phyloP scores from a whole-genome alignment of 768 basidiomycete genomes.

The Mycena indigotica region DNA sequence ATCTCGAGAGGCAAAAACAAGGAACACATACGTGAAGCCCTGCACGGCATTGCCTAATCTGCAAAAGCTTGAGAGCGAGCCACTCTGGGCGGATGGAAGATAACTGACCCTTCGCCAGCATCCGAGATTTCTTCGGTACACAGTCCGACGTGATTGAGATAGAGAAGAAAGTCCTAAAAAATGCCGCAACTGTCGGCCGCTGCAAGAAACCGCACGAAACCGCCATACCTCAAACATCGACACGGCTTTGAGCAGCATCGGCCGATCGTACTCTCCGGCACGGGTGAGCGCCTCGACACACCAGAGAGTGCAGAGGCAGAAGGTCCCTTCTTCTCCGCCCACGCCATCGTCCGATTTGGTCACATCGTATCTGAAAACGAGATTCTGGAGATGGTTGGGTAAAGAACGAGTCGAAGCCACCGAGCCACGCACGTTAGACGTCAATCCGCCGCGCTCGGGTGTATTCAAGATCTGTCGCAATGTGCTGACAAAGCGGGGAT shows the following conservation, averaged over 20 bases:
- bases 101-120: constrained; percentile 79
- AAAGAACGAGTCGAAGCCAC: not conserved
- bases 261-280: constrained; percentile 75
- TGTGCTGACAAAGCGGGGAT: constrained; percentile 87
- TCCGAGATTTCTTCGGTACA: constrained; percentile 87
- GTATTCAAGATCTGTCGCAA: constrained; percentile 81
- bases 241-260: constrained; percentile 67
- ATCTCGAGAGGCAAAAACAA: not conserved
- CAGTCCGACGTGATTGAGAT: constrained; percentile 84
- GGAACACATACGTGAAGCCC: constrained; percentile 75
- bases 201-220: not conserved
- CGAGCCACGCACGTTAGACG: constrained; percentile 68
- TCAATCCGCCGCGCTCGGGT: constrained; percentile 88
- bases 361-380: constrained; percentile 90
- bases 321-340: constrained; percentile 94
- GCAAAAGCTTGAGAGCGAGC: not conserved
- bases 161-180: constrained; percentile 71
- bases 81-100: constrained; percentile 9
- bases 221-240: constrained; percentile 89
- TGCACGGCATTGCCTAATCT: constrained; percentile 88
- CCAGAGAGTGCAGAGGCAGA: constrained; percentile 88
- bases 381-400: constrained; percentile 47
- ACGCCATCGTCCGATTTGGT: constrained; percentile 87
- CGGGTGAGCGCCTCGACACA: constrained; percentile 85
- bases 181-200: not conserved